A percentile compares a stretch with the other conserved stretches of the same genome.
These are phyloP conservation scores for Chrysoporthe cubensis DNA, from an alignment of 2,329 filamentous ascomycete species.

Conservation along the genomic window DNA sequence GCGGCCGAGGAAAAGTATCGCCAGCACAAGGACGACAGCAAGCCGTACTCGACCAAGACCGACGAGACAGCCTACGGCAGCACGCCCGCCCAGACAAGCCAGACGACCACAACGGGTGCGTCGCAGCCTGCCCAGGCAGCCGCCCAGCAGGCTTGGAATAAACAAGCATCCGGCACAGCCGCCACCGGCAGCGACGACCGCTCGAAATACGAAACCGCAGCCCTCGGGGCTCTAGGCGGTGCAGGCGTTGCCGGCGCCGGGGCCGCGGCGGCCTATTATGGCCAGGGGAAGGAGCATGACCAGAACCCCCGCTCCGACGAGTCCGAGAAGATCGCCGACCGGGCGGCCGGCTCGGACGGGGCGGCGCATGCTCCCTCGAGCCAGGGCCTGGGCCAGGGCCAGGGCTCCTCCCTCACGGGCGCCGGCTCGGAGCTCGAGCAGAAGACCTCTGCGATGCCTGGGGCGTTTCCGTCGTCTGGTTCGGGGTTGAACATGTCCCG, in stretches of 20 bases:
- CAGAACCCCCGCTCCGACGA: constrained; percentile 11
- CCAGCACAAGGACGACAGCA: constrained; percentile 22
- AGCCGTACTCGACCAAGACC: background rate
- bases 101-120: background rate
- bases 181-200: background rate
- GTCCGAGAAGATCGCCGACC: constrained; percentile 18
- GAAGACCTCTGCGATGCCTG: constrained; percentile 10
- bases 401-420: background rate
- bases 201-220: constrained; percentile 1
- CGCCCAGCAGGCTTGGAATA: constrained; percentile 21
- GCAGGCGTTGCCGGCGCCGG: constrained; percentile 4
- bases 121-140: constrained; percentile 18
- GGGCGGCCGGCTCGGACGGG: constrained; percentile 19
- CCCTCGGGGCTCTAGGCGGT: constrained; percentile 1
- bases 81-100: background rate
- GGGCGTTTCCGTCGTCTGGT: constrained; percentile 15
- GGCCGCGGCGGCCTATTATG: constrained; percentile 18
- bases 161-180: background rate
- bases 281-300: constrained; percentile 22
- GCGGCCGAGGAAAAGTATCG: constrained; percentile 21
- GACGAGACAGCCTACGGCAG: no score
- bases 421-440: constrained; percentile 19
- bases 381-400: no score
- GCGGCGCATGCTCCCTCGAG: constrained; percentile 5
- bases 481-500: constrained; percentile 25